These are phyloP conservation scores for Porodaedalea pini DNA, from an alignment of 1,284 basidiomycete genomes.

Conservation along the genomic window DNA sequence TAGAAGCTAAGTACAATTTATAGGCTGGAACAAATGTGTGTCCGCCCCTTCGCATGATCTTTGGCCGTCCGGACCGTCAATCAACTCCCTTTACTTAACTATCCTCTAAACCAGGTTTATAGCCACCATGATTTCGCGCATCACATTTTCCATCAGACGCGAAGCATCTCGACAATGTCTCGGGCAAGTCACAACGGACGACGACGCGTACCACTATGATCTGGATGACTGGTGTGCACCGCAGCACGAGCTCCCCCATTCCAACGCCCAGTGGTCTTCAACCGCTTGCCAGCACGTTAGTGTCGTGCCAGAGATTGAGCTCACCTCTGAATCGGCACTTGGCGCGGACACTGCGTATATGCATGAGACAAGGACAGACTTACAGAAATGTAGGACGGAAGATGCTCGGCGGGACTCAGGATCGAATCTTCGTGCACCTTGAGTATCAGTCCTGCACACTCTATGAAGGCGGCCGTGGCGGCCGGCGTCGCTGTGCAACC, in stretches of 20 bases:
- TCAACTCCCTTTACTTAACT: too few species aligned
- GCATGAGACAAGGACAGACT: too few species aligned
- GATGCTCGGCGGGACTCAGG: neutral
- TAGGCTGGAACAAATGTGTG: slow-evolving; percentile 7
- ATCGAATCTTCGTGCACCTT: neutral
- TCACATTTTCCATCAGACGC: slow-evolving; percentile 15
- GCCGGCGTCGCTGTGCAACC: too few species aligned
- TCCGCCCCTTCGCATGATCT: too few species aligned
- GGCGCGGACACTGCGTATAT: too few species aligned
- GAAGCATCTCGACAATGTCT: neutral
- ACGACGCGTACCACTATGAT: too few species aligned
- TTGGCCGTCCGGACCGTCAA: too few species aligned
- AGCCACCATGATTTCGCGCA: slow-evolving; percentile 22
- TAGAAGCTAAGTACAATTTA: neutral
- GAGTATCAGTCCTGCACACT: neutral
- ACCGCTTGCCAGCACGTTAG: neutral
- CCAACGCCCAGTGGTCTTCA: neutral
- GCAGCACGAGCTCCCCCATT: too few species aligned
- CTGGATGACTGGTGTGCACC: too few species aligned
- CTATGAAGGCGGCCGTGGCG: neutral
- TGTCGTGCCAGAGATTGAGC: neutral
- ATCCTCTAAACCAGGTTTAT: neutral
- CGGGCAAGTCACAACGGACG: too few species aligned
- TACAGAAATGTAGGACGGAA: too few species aligned
- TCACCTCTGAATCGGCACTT: neutral